Evolutionary conservation across 225 moss, liverwort and hornwort genomes (phyloP), one percentile per base, ranked within the genome.

Genomic region (Marchantia polymorpha): DNA sequence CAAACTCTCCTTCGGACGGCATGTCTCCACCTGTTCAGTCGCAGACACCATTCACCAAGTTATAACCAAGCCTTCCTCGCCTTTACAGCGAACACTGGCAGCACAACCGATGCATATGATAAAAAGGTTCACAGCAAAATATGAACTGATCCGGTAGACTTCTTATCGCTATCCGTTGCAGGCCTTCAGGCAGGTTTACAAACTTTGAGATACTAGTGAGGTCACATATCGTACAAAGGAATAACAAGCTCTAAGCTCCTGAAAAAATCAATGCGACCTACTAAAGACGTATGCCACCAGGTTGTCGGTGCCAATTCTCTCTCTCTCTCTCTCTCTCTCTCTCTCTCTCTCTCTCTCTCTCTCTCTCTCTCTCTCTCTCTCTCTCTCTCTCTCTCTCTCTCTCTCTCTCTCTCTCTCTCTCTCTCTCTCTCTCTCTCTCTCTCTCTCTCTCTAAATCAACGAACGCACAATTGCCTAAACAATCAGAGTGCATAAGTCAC

Each of bases 11-110:
- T 56, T 30, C 17, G 23, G 31, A 25, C 4, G 63, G 23, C 64
- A 63, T 77, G 64, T 77, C 77, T 64, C 64, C 77, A 49, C 77
- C 64, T 63, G n/a, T 77, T 30, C 64, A 63, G 49, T 49, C n/a
- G 64, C 64, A 64, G 49, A 64, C 77, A 63, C 23, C 77, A 20
- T 54, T 25, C 49, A 13, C 23, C 49, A 29, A 12, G 49, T 77
- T 76, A 61, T 59, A 30, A 46, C 75, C 31, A 60, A 76, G 46
- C 76, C 7, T 54, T 76, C n/a, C 22, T 60, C 60, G 39, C 22
- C 59, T 20, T 47, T 63, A 13, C n/a, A 51, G 48, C 12, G 50
- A 25, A n/a, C 64, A 54, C 47, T 64, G 64, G 23, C 25, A 12
- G 23, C 25, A 12, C 51, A 22, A 49, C 63, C 77, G 64, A 51